These are phyloP conservation scores for Thuidium tamariscinum DNA, from an alignment of 225 moss, liverwort and hornwort species.

Conservation along the genomic window DNA sequence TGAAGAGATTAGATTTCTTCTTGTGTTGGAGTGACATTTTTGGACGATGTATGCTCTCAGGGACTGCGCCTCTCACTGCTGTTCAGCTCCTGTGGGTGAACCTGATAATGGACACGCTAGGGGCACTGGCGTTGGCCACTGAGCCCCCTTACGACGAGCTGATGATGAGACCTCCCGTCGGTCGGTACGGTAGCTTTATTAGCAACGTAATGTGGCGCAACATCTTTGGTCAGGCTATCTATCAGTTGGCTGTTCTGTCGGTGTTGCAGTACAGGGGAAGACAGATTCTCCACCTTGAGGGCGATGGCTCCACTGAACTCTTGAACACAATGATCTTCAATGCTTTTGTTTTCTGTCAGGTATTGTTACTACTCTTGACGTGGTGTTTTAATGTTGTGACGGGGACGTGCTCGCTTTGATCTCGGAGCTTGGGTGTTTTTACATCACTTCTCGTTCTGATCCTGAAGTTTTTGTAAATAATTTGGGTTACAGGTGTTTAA, in stretches of 20 bases:
- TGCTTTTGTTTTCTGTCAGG: conserved; percentile 94
- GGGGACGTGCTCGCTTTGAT: background rate
- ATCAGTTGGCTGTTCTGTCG: conserved; percentile 64
- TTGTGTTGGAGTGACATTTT: background rate
- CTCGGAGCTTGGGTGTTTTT: background rate
- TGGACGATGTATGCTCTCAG: conserved; percentile 17
- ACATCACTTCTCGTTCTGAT: background rate
- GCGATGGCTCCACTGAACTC: conserved; percentile 8
- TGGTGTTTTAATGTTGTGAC: background rate
- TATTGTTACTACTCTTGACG: background rate
- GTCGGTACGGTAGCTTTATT: conserved; percentile 55
- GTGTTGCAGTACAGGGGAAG: conserved; percentile 64
- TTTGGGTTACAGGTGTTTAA: conserved; percentile 73
- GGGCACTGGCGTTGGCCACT: conserved; percentile 86
- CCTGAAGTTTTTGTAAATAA: background rate
- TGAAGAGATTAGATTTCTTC: background rate
- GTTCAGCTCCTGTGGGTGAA: conserved; percentile 97
- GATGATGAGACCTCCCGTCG: conserved; percentile 56
- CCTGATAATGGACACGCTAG: conserved; percentile 95
- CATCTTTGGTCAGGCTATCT: conserved; percentile 76
- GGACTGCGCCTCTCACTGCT: conserved; percentile 88
- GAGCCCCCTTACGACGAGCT: conserved; percentile 90
- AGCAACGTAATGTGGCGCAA: conserved; percentile 89
- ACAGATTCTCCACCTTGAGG: conserved; percentile 36
- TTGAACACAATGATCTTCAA: conserved; percentile 94